Evolutionary conservation across 2,329 filamentous ascomycete genomes (phyloP), one percentile per base, ranked within the genome.

Genomic region (Rutstroemia sp.): DNA sequence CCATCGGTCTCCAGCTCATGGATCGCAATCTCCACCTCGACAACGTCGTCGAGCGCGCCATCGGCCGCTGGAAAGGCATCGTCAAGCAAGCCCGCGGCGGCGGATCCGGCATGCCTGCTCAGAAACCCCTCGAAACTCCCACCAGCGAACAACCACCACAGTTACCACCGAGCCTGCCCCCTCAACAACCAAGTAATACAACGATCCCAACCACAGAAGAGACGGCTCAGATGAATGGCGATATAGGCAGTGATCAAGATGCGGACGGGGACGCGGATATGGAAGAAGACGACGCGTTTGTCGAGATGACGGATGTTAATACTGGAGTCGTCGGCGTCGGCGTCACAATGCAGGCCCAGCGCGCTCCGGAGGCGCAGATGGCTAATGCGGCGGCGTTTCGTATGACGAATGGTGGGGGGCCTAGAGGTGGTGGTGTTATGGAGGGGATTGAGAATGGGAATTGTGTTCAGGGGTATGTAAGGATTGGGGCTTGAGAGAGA

Each of bases 61-160:
- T 86, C 57, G 77, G 80, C 45, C 74, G 81, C 30, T 86, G 83
- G 83, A 86, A 83, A 69, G 73, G 71, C 4, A 80, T 85, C 16
- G 78, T 86, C 12, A 71, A 75, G n/a, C 76, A 79, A 5, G 72
- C 76, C 2, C 74, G 80, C 42, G 71, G 70, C 64, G 71, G 70
- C 64, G 64, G n/a, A 61, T 42, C 45, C 49, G 78, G 79, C 17
- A 74, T 83, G 70, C 70, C 70, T 49, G 72, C 74, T 2, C 82
- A 85, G 61, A 74, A 73, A 46, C 62, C 76, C 2, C 67, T 84
- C 55, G 62, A 64, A 60, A 61, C 60, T 51, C 57, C 59, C 14
- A 38, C 56, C 4, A 51, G 56, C 40, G 50, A 34, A 34, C 55
- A 42, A 34, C 55, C 23, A 23, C 49, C 17, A 49, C 55, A 44